A percentile compares a stretch with the other conserved stretches of the same genome.
These are phyloP conservation scores for Komagataella ulmi DNA, from an alignment of 805 yeast species.

Conservation along the genomic window DNA sequence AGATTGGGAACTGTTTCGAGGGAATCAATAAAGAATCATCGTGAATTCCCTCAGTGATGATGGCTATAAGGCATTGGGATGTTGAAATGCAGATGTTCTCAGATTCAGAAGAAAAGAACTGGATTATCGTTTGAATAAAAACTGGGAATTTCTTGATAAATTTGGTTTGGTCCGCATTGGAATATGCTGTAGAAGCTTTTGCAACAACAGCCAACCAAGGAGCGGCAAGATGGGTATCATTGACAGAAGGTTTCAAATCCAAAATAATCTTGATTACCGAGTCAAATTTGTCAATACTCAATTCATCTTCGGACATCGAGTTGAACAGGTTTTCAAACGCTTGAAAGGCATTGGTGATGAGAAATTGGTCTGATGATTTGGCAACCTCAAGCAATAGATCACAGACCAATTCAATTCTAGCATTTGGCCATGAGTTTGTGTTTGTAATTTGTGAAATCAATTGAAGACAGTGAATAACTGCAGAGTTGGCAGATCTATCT, in stretches of 20 bases:
- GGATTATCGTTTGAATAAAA: constrained; percentile 40
- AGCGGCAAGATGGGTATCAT: constrained; percentile 79
- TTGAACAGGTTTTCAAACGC: constrained; percentile 75
- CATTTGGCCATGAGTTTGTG: constrained; percentile 74
- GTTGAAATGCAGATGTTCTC: constrained; percentile 59
- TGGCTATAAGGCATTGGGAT: constrained; percentile 76
- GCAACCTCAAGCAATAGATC: constrained; percentile 65
- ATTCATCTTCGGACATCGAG: constrained; percentile 36
- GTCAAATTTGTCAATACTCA: constrained; percentile 48
- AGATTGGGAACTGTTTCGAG: constrained; percentile 16
- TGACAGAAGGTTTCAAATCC: constrained; percentile 67
- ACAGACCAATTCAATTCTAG: constrained; percentile 58
- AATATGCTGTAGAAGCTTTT: constrained; percentile 51
- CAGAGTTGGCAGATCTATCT: constrained; percentile 38
- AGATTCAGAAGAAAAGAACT: constrained; percentile 57
- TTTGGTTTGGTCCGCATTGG: constrained; percentile 31
- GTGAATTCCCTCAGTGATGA: constrained; percentile 54
- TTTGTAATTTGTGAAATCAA: constrained; percentile 57
- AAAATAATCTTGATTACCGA: constrained; percentile 59
- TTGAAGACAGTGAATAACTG: constrained; percentile 66
- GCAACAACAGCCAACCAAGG: constrained; percentile 94
- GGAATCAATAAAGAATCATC: constrained; percentile 45
- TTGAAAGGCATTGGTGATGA: constrained; percentile 70
- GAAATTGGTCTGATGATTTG: constrained; percentile 70
- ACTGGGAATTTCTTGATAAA: constrained; percentile 45